Evolutionary conservation across 805 yeast genomes (phyloP), one percentile per base, ranked within the genome.

Genomic region (Kregervanrija delftensis): DNA sequence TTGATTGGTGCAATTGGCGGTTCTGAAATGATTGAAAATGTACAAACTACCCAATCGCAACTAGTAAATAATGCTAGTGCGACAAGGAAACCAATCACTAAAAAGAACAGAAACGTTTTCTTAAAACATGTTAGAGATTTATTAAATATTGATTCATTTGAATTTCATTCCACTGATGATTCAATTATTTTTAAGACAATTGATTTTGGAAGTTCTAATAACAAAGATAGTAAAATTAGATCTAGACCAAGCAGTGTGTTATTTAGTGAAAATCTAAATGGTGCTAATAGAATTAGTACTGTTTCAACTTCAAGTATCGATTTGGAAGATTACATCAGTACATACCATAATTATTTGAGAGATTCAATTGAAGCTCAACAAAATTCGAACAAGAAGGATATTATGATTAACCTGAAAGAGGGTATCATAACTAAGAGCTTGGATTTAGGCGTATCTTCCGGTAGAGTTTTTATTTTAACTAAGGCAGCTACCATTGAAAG

Each of bases 401-500:
- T 5, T 15, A 30, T 35, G 9, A 8, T 15, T 31, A 34, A 39
- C 37, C 30, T 9, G 30, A 30, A 11, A 16, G 16, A 42, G 16
- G 31, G 28, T 22, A 22, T 17, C 5, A 17, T 5, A 22, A 22
- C 28, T 22, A 22, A 22, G 2, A 22, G 28, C 28, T 5, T 6
- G 28, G 8, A 22, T 5, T 6, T 6, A 4, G 28, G 8, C 6
- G 28, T 22, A 22, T 22, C 28, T 22, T 22, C 28, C 28, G 17
- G 30, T 37, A 16, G 54, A 30, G 53, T 56, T 35, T 62, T 58
- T 35, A 56, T 65, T 15, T 47, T 60, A 10, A 54, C 66, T 28
- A 81, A 80, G 53, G 76, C 86, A 3, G 93, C 93, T 1, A 73
- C 86, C 1, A 64, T 87, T 45, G 93, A 86, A 37, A 79, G 80